Conservation (phyloP, 106 monocot genomes). For the Dendrobium officinale region DNA sequence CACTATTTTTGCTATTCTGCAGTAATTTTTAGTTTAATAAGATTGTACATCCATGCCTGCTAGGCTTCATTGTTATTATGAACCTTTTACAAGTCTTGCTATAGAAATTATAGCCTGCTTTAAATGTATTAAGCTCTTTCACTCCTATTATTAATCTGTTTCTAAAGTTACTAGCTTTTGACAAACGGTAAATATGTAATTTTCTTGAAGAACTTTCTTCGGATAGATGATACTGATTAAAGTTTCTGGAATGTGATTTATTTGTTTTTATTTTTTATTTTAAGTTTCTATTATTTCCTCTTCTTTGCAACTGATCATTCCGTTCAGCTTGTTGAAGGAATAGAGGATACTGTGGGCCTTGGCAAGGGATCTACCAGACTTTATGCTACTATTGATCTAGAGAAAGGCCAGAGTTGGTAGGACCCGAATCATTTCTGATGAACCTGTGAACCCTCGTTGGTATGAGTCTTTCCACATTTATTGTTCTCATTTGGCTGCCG, state of each 20-base stretch:
- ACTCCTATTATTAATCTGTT: too few species aligned
- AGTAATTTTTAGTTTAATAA: too few species aligned
- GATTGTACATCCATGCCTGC: too few species aligned
- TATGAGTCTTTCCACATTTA: constrained; percentile 30
- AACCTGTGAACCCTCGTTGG: constrained; percentile 22
- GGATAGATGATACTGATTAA: not conserved
- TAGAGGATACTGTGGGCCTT: constrained; percentile 29
- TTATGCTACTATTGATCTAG: constrained; percentile 48
- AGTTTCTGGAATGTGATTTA: not conserved
- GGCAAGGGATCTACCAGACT: constrained; percentile 29
- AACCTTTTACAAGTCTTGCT: too few species aligned
- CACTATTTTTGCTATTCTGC: too few species aligned
- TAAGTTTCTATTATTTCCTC: not conserved
- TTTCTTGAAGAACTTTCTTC: not conserved
- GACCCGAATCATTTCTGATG: constrained; percentile 33
- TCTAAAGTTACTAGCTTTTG: too few species aligned
- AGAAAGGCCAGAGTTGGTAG: constrained; percentile 51
- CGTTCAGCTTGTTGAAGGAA: constrained; percentile 27
- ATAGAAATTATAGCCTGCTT: too few species aligned
- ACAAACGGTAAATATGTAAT: too few species aligned
- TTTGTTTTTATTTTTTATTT: not conserved
- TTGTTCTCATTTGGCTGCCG: constrained; percentile 16
- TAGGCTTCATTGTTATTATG: too few species aligned
- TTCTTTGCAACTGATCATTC: not conserved
- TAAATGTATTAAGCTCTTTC: too few species aligned